These are phyloP conservation scores for Sporothrix inflata DNA, from an alignment of 2,329 filamentous ascomycete species.

Conservation along the genomic window DNA sequence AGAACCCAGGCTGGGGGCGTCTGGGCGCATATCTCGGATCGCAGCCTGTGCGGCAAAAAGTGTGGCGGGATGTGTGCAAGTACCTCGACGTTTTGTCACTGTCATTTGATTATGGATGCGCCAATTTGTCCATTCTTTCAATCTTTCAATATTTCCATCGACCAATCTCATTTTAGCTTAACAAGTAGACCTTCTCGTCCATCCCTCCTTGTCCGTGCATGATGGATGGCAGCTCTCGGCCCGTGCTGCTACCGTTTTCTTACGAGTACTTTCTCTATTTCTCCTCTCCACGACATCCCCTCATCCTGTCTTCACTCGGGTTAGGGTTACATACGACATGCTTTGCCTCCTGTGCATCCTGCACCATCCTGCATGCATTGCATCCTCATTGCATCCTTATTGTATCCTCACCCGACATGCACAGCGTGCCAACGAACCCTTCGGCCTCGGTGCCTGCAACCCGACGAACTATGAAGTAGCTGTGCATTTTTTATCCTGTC, in stretches of 20 bases:
- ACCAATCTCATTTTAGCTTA: neutral
- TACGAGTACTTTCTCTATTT: neutral
- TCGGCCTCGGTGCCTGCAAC: neutral
- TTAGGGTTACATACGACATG: conserved; percentile 15
- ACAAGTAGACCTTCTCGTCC: neutral
- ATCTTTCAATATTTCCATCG: neutral
- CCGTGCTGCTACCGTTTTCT: conserved; percentile 5
- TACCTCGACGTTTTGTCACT: neutral
- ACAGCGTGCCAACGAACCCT: conserved; percentile 13
- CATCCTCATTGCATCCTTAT: neutral
- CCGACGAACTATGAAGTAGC: neutral
- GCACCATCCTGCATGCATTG: conserved; percentile 19
- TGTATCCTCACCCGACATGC: neutral
- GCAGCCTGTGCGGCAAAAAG: neutral
- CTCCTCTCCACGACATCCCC: neutral
- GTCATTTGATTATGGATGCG: too few relatives aligned
- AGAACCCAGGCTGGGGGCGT: conserved; percentile 2
- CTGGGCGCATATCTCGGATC: conserved; percentile 11
- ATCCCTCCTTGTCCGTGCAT: conserved; percentile 6
- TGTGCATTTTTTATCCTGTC: neutral
- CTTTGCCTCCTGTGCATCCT: conserved; percentile 10
- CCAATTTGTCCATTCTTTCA: too few relatives aligned
- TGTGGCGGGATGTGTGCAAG: neutral
- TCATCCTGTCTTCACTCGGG: conserved; percentile 1
- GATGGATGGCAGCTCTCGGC: conserved; percentile 15